phyloP scores from a whole-genome alignment of 140 eudicot species.

The Cichorium intybus region DNA sequence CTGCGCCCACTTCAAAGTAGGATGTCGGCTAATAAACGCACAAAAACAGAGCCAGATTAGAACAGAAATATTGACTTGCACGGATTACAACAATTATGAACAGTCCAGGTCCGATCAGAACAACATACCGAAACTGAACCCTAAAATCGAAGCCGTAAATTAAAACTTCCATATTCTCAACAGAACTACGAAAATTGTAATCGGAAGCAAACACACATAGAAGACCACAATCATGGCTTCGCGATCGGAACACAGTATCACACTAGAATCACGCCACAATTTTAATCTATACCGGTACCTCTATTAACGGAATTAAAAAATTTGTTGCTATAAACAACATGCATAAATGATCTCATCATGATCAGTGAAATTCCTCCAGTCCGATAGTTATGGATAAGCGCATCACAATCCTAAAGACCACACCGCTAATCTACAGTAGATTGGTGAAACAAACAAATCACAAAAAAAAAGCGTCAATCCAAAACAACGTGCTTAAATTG shows the following conservation, averaged over 20 bases:
- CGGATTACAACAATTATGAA: background rate
- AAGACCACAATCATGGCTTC: background rate
- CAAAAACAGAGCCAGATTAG: background rate
- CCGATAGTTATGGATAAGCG: background rate
- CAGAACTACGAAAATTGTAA: background rate
- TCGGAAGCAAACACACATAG: background rate
- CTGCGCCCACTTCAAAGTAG: conserved; percentile 74
- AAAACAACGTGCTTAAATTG: background rate
- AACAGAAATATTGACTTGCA: background rate
- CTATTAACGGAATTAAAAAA: background rate
- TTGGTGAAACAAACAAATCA: background rate
- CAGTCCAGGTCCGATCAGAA: background rate
- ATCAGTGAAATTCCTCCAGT: background rate
- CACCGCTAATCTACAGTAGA: background rate
- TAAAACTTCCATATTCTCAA: background rate
- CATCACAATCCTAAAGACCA: background rate
- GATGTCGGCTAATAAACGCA: conserved; percentile 52
- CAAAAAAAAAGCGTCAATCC: background rate
- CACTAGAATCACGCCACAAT: background rate
- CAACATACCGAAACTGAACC: background rate
- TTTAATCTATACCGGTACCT: background rate
- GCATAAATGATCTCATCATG: conserved; percentile 3
- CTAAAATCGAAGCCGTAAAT: no score
- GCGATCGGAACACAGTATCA: background rate
- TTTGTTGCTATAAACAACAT: conserved; percentile 2